These are phyloP conservation scores for Syzygium aromaticum DNA, from an alignment of 345 rosid species.

Conservation along the genomic window DNA sequence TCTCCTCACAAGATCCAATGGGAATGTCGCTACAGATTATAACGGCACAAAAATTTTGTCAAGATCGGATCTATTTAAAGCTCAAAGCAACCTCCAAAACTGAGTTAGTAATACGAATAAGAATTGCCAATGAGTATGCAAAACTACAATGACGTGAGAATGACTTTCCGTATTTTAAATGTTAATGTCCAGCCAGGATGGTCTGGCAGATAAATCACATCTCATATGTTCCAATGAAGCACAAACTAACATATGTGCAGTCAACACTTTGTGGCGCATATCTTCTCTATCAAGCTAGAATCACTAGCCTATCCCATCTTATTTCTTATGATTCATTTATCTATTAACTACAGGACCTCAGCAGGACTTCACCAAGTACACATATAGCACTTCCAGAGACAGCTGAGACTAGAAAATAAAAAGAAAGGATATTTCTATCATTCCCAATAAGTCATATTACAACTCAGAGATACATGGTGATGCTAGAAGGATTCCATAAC, in stretches of 20 bases:
- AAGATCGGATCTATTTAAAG: background rate
- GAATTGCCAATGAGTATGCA: background rate
- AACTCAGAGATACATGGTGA: background rate
- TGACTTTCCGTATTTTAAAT: background rate
- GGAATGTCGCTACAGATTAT: slow-evolving; percentile 64
- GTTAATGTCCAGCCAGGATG: background rate
- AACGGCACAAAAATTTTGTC: background rate
- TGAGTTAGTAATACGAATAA: background rate
- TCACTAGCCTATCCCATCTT: background rate
- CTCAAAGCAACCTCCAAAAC: background rate
- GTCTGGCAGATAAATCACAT: background rate
- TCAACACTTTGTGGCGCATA: background rate
- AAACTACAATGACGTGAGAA: background rate
- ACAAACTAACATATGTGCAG: background rate
- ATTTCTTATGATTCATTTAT: background rate
- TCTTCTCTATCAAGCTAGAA: background rate
- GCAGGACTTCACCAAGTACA: background rate
- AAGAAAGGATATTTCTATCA: background rate
- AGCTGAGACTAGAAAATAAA: background rate
- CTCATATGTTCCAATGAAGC: background rate
- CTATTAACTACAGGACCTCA: background rate
- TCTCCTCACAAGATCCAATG: slow-evolving; percentile 89
- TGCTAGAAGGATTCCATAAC: slow-evolving; percentile 11
- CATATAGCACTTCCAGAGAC: background rate
- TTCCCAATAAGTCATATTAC: background rate